Base-by-base conservation (phyloP, 805 yeast species). In the Metschnikowia shivogae region DNA sequence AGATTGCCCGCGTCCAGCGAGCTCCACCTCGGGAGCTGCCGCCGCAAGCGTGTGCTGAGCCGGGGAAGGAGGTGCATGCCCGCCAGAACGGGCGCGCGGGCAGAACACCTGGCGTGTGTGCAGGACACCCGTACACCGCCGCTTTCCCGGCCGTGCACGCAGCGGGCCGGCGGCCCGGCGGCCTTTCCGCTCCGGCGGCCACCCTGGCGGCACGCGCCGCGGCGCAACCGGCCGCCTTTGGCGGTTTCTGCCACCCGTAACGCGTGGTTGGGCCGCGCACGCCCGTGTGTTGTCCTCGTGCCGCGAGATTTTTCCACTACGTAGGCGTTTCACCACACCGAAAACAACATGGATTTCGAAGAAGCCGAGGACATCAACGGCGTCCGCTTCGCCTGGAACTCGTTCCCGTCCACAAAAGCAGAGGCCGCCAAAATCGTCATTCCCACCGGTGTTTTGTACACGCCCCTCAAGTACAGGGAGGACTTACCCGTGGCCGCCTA, bases 351-450 rank as follows among this genome's bases (percentile, higher is more conserved):
- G 72, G 64, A 67, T 54, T 70, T 71, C 51, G 74, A 70, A 59
- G 67, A 64, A 50, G 67, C 73, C 39, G 76, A 72, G 54, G 76
- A 72, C 45, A 58, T 65, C 49, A 71, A 71, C 59, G 76, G 76
- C 24, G 67, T 71, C 33, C 70, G 76, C 45, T 68, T 66, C 40
- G 65, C 75, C 11, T 67, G 86, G 83, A 70, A 73, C 70, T 84
- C 87, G 34, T 83, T 92, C 58, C 99, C 99, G 26, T 81, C 86
- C 34, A 84, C 96, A 32, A 81, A 89, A 55, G 80, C 81, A 34
- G 98, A 93, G 65, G 93, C 96, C 14, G 83, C 84, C 57, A 85
- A 93, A 55, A 85, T 89, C 59, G 95, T 92, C 14, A 90, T 93
- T 28, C 99, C 99, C 10, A 83, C 93, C 31, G 96, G 97, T 34